Evolutionary conservation across 768 basidiomycete genomes (phyloP), one percentile per base, ranked within the genome.

Genomic region (Mycena vitilis): DNA sequence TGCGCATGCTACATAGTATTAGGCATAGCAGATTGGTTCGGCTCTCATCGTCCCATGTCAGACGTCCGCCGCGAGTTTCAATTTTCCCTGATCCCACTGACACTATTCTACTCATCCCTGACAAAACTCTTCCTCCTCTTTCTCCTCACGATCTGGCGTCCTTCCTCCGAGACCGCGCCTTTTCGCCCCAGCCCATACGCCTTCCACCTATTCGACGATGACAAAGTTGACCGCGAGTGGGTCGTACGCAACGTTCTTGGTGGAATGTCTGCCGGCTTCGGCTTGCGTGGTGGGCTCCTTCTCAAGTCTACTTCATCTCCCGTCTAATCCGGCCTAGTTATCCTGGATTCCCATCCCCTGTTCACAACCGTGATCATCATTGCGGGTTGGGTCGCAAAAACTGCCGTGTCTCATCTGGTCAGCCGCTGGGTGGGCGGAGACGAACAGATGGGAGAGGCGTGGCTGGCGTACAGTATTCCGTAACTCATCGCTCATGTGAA

Each of bases 231-330:
- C 76, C 87, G 92, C 9, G 92, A 92, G 74, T 95, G 94, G 94
- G 81, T 94, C 8, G 88, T 95, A 5, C 85, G 94, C 30, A 95
- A 95, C 71, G 82, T 95, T 12, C 81, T 95, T 2, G 94, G 94
- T 13, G 94, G 94, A 0, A 90, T 95, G 88, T 91, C 93, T 13
- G 91, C 94, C 38, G 94, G 94, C 1, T 95, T 95, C 76, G 94
- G 93, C 0, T 77, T 95, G 60, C 87, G 94, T 74, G 92, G 94
- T 94, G 73, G 49, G 82, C 75, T 0, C 34, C 18, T 15, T 38
- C 70, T 66, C 38, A 9, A 15, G 11, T 10, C 40, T 40, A 34
- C 53, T 54, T 11, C 8, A 11, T 15, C 11, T 6, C 11, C 53
- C n/a, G 44, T 48, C 18, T 55, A 42, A n/a, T 49, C 20, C 18